These are phyloP conservation scores for Aspergillus nanangensis DNA, from an alignment of 495 filamentous ascomycete genomes.

Conservation along the genomic window DNA sequence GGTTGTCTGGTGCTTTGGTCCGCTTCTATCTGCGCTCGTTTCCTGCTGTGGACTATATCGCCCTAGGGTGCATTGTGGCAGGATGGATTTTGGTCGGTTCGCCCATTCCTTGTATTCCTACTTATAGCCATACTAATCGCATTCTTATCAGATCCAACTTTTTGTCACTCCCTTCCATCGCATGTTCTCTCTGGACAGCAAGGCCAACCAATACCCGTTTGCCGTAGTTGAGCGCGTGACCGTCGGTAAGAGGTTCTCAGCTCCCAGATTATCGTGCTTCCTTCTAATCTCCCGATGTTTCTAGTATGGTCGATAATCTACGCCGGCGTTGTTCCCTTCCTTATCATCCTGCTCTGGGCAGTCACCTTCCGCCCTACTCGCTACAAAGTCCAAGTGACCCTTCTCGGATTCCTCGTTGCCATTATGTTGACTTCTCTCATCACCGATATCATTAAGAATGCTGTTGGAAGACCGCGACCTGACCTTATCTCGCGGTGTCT, in stretches of 20 bases:
- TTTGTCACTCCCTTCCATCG: constrained; percentile 84
- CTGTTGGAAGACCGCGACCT: constrained; percentile 82
- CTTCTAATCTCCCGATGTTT: constrained; percentile 1
- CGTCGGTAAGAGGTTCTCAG: constrained; percentile 47
- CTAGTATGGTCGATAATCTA: constrained; percentile 71
- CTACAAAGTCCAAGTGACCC: constrained; percentile 82
- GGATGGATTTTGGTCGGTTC: constrained; percentile 60
- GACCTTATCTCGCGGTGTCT: constrained; percentile 88
- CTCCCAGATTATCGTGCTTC: no score
- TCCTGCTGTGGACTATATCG: constrained; percentile 75
- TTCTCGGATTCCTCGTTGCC: constrained; percentile 74
- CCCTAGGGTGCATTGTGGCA: constrained; percentile 61
- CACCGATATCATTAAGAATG: constrained; percentile 90
- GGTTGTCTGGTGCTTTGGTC: constrained; percentile 33
- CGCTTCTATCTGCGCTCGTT: constrained; percentile 65
- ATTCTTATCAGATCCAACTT: constrained; percentile 52
- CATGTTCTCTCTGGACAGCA: constrained; percentile 70
- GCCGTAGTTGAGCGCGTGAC: constrained; percentile 81
- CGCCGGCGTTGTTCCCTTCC: constrained; percentile 64
- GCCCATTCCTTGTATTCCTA: not conserved
- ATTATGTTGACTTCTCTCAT: constrained; percentile 75
- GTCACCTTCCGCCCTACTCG: constrained; percentile 50
- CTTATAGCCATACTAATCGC: not conserved
- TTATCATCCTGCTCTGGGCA: constrained; percentile 62
- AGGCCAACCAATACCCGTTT: constrained; percentile 80